Base-by-base conservation (phyloP, 257 asterid species). In the Solanum lycopersicoides region DNA sequence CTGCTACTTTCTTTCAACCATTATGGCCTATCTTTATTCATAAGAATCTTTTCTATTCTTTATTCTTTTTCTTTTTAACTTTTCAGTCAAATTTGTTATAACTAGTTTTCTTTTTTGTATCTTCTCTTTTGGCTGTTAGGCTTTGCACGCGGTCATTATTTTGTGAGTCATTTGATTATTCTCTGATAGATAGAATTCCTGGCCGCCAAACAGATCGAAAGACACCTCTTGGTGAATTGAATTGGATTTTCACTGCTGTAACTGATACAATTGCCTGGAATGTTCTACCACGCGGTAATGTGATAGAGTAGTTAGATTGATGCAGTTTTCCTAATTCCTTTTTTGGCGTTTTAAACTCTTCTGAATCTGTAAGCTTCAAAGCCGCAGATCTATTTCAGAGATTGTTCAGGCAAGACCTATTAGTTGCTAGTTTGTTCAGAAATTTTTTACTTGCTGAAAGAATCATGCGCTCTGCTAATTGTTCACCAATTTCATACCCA, bases 231-330 rank as follows among this genome's bases (percentile, higher is more conserved):
- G 99, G 99, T 83, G 99, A 97, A 90, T 89, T 97, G 95, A 97
- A 97, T 92, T 97, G 99, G 99, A 97, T 96, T 86, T 94, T 97
- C 92, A 97, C 99, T 39, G 99, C 99, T 80, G 98, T 97, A 30
- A 97, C 99, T 47, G 98, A 97, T 92, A 93, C 99, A 88, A 97
- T 97, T 86, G 99, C 99, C 90, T 97, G 99, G 99, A 97, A 94
- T 94, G 98, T 97, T 87, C 98, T 97, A 66, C 98, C 99, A 11
- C 98, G 93, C 87, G 99, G 99, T 97, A 97, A 92, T 87, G 85
- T 34, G 42, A 88, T 72, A 89, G 42, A 69, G 41, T 74, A 44
- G 53, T 86, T 75, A 34, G 25, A 25, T 44, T 79, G 42, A 44
- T 79, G 65, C 65, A 79, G 84, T 45, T 71, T 30, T 42, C 59